Evolutionary conservation across 2,329 filamentous ascomycete species (phyloP).

Genomic region (Sarocladium oryzae): DNA sequence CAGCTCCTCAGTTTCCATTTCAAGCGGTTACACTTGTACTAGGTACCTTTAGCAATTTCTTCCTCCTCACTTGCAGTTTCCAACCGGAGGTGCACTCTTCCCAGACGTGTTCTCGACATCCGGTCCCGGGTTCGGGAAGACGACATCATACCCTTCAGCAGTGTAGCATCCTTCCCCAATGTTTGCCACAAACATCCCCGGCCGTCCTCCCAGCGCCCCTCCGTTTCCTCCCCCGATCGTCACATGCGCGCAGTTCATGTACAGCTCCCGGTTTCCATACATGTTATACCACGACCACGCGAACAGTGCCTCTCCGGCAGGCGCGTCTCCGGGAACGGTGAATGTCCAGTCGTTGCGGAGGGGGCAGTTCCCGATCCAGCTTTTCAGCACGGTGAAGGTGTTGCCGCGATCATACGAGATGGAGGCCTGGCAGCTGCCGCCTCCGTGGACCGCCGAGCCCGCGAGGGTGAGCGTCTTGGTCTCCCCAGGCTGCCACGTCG

Average conservation of each 20-base stretch:
- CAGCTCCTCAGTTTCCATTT: too few relatives aligned
- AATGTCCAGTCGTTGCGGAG: constrained; percentile 33
- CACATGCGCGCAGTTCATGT: constrained; percentile 62
- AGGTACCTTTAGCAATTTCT: too few relatives aligned
- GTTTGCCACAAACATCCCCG: constrained; percentile 62
- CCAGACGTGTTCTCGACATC: constrained; percentile 26
- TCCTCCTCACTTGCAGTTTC: too few relatives aligned
- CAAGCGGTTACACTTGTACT: too few relatives aligned
- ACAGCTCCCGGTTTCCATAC: constrained; percentile 60
- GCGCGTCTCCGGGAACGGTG: constrained; percentile 45
- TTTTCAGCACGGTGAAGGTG: constrained; percentile 47
- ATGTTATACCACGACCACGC: constrained; percentile 61
- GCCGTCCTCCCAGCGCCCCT: neutral
- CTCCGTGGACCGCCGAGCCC: constrained; percentile 46
- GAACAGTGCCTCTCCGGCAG: constrained; percentile 44
- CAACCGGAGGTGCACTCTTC: constrained; percentile 6
- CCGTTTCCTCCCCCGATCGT: constrained; percentile 30
- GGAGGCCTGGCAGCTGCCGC: constrained; percentile 58
- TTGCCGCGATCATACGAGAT: constrained; percentile 55
- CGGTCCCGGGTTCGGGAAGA: constrained; percentile 56
- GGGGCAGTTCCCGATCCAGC: constrained; percentile 30
- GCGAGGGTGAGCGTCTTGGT: constrained; percentile 46
- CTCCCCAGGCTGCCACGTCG: constrained; percentile 45
- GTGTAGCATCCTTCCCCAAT: constrained; percentile 50
- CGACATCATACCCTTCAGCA: constrained; percentile 46